A percentile compares a stretch with the other conserved stretches of the same genome.
Evolutionary conservation across 495 filamentous ascomycete species (phyloP).

Genomic region (Friedmanniomyces simplex): DNA sequence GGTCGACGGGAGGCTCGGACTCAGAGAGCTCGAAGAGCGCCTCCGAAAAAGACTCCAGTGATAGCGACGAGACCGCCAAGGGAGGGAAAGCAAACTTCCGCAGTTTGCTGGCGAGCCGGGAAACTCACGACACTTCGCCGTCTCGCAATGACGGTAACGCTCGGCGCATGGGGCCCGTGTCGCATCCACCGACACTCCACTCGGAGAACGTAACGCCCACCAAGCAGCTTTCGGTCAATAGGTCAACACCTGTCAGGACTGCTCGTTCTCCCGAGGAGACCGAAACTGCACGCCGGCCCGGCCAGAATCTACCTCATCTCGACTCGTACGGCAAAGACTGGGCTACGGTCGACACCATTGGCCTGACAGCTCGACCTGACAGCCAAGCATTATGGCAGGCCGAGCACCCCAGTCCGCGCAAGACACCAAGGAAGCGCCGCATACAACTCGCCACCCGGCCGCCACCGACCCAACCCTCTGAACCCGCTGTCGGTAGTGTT

Average conservation of each 20-base stretch:
- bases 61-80: neutral
- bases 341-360: conserved; percentile 4
- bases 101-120: neutral
- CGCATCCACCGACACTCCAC: neutral
- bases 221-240: neutral
- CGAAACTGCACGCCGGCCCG: neutral
- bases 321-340: neutral
- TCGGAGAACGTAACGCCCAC: neutral
- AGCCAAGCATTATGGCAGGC: conserved; percentile 7
- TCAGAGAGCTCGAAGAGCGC: neutral
- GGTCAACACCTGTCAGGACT: neutral
- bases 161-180: neutral
- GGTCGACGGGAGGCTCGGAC: neutral
- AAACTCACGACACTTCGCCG: neutral
- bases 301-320: neutral
- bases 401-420: neutral
- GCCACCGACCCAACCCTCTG: neutral
- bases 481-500: neutral
- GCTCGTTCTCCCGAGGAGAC: neutral
- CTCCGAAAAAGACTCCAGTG: neutral
- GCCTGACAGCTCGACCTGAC: neutral
- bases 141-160: neutral
- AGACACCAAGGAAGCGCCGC: neutral
- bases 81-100: neutral
- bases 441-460: neutral